These are phyloP conservation scores for Fusarium napiforme DNA, from an alignment of 2,329 filamentous ascomycete genomes.

Conservation along the genomic window DNA sequence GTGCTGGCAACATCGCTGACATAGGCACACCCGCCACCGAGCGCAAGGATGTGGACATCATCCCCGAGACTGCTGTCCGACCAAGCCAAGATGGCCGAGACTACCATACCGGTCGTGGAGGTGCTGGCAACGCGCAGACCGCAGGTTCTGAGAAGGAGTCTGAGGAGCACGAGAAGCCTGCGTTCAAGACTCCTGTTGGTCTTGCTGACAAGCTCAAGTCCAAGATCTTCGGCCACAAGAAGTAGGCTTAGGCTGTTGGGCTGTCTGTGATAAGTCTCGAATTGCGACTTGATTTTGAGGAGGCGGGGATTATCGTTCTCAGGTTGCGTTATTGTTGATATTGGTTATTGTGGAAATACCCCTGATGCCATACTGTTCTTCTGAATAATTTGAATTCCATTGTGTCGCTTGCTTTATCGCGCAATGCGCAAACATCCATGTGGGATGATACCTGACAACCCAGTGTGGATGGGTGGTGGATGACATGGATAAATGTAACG, in stretches of 20 bases:
- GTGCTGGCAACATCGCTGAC: conserved; percentile 69
- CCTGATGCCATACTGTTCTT: conserved; percentile 37
- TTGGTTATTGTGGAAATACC: conserved; percentile 43
- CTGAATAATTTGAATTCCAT: conserved; percentile 18
- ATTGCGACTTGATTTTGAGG: neutral
- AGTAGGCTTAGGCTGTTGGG: conserved; percentile 42
- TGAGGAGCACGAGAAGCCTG: conserved; percentile 45
- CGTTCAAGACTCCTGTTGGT: conserved; percentile 50
- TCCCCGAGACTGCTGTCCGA: conserved; percentile 64
- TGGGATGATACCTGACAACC: neutral
- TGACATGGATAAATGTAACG: conserved; percentile 6
- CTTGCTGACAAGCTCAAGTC: conserved; percentile 68
- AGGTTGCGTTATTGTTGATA: conserved; percentile 16
- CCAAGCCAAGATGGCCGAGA: conserved; percentile 60
- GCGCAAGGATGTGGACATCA: conserved; percentile 62
- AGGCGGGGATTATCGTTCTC: conserved; percentile 3
- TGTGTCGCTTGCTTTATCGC: conserved; percentile 12
- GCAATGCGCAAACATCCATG: neutral
- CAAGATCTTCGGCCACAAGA: conserved; percentile 65
- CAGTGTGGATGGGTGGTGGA: neutral
- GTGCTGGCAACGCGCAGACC: conserved; percentile 66
- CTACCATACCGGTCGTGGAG: conserved; percentile 69
- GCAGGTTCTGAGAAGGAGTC: conserved; percentile 48
- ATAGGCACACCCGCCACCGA: conserved; percentile 50
- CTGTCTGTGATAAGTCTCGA: neutral